Evolutionary conservation across 1,284 basidiomycete species (phyloP).

Genomic region (Mrakiaceae sp.): DNA sequence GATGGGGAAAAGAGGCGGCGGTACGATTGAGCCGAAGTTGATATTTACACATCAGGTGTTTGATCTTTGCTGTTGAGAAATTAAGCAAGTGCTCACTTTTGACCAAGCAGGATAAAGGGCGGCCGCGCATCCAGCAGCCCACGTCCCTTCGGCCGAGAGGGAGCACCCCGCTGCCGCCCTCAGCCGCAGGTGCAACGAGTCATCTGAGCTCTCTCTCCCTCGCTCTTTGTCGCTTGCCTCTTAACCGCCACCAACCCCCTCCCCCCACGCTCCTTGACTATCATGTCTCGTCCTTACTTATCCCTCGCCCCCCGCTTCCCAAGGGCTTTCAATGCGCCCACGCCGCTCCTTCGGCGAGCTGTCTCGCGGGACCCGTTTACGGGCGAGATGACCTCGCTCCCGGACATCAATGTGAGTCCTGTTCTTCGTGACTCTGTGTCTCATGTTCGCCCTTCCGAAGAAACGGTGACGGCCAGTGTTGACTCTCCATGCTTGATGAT

Average conservation of each 20-base stretch:
- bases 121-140: not conserved
- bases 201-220: too few species aligned
- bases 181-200: too few species aligned
- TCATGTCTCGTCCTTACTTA: too few species aligned
- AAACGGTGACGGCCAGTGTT: not conserved
- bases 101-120: not conserved
- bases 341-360: not conserved
- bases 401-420: constrained; percentile 13
- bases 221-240: too few species aligned
- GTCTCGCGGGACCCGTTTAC: constrained; percentile 15
- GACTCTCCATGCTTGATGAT: not conserved
- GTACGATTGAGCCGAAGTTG: not conserved
- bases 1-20: not conserved
- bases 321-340: too few species aligned
- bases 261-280: too few species aligned
- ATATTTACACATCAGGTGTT: not conserved
- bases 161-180: too few species aligned
- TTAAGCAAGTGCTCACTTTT: not conserved
- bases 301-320: too few species aligned
- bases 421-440: not conserved
- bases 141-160: not conserved
- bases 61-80: not conserved
- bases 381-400: constrained; percentile 11
- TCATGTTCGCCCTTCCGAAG: too few species aligned
- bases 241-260: too few species aligned